Evolutionary conservation across 2,329 filamentous ascomycete genomes (phyloP), one percentile per base, ranked within the genome.

Genomic region (Fusarium hostae): DNA sequence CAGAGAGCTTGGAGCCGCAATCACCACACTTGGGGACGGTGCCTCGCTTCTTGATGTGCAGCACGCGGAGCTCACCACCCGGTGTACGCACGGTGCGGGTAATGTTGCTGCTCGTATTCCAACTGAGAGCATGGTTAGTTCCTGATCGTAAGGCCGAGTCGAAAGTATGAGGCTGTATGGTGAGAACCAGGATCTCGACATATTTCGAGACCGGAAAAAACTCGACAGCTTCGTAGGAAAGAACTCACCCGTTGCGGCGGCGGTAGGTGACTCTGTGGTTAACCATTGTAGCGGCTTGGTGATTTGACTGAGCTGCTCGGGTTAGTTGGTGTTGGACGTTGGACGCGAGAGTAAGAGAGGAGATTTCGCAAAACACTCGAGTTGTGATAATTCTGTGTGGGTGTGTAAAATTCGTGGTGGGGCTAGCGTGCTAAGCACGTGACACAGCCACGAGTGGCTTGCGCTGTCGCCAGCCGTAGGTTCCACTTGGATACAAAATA

Each of bases 21-120:
- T 99, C 96, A 90, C 97, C 94, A 85, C 96, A 99, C 90, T 99
- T 99, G 83, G 96, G 96, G 76, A 95, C 93, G 84, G 94, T 97
- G 80, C 95, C 96, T 85, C 92, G 93, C 94, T 99, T 99, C 93
- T 98, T 98, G 89, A 98, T 95, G 92, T 99, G 95, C 80, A 98
- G 93, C 84, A 97, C 92, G 85, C 96, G 92, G 82, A 97, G 91
- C 85, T 95, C 90, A 84, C 96, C 96, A 85, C 96, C 97, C 78
- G 97, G 96, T 78, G 96, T 99, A 91, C 96, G 96, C 86, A 97
- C 85, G 82, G 97, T 89, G 84, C 96, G 93, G 84, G 96, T 95
- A 87, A 94, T 94, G 93, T 99, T 98, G 85, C 94, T 97, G 84
- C 89, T 89, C 85, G 95, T 98, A 92, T 98, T 98, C 93, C 98